Evolutionary conservation across 345 rosid species (phyloP), one percentile per base, ranked within the genome.

Genomic region (Arabidopsis suecica): DNA sequence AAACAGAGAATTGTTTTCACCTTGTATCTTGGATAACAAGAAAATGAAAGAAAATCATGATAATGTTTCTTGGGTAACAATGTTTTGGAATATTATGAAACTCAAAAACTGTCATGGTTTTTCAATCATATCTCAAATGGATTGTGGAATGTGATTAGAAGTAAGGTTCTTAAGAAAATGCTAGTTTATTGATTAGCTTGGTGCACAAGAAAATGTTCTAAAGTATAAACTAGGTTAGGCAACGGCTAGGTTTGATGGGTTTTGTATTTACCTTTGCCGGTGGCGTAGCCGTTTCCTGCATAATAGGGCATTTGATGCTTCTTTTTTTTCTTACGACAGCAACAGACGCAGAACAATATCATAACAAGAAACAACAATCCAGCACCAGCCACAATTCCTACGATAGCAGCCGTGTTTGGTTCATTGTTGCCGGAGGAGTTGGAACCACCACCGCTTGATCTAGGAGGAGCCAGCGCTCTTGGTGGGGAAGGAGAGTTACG

Each of bases 291-390:
- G 25, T 77, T 73, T 47, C 66, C 42, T 67, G 41, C 41, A 41
- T 71, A 78, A 50, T 78, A 78, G 1, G 78, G 75, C 80, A 79
- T 75, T 7, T 75, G 80, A 59, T 78, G 54, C 20, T 65, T 50
- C 71, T 73, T 81, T 66, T 77, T 86, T 84, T 69, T 88, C 82
- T 83, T 91, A 54, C 82, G 85, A 41, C 81, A 79, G 68, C 83
- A 73, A 48, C 85, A 71, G 20, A 84, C 78, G 28, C 84, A 55
- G 42, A 71, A 66, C 58, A 75, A 64, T 9, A 88, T n/a, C 68
- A 84, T 50, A 10, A 81, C 68, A 53, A 86, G 68, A 40, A 89
- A 13, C 60, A 89, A 42, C 51, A 91, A 25, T 44, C 68, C 84
- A 18, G 68, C 89, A 36, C 84, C 82, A 41, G 61, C 85, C 11